phyloP scores from a whole-genome alignment of 371 early-diverging fungal species.

The Cladochytrium tenue region DNA sequence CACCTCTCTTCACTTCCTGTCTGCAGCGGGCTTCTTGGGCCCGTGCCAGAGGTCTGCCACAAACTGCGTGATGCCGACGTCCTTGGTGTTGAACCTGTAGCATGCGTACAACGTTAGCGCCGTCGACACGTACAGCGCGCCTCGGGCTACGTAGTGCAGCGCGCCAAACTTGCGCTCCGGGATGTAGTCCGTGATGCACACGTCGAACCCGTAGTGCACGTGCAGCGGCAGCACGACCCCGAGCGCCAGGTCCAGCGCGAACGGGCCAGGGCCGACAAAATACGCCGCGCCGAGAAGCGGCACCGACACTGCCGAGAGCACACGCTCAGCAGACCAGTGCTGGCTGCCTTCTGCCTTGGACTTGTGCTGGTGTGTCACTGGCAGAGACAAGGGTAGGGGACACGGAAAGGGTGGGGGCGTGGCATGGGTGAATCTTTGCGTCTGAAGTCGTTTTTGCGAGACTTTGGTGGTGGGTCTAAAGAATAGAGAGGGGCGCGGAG shows the following conservation, averaged over 20 bases:
- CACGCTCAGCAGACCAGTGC: constrained; percentile 93
- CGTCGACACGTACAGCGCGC: constrained; percentile 69
- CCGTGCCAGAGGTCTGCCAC: constrained; percentile 76
- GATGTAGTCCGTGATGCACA: constrained; percentile 77
- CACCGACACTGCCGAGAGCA: constrained; percentile 68
- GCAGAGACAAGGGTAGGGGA: not conserved
- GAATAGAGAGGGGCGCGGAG: no score
- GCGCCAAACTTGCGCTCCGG: constrained; percentile 65
- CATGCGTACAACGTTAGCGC: constrained; percentile 76
- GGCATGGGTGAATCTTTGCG: no score
- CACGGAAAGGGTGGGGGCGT: not conserved
- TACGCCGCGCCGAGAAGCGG: constrained; percentile 78
- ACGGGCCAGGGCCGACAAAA: constrained; percentile 75
- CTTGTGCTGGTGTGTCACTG: constrained; percentile 17
- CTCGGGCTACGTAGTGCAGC: constrained; percentile 61
- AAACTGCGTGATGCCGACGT: constrained; percentile 89
- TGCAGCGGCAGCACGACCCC: constrained; percentile 90
- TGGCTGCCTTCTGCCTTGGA: constrained; percentile 66
- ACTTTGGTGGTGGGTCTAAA: no score
- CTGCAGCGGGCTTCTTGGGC: constrained; percentile 14
- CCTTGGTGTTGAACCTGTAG: constrained; percentile 92
- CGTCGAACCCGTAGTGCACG: constrained; percentile 76
- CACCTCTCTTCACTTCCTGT: not conserved
- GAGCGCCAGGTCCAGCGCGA: constrained; percentile 77
- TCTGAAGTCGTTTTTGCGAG: no score